Evolutionary conservation across 345 rosid genomes (phyloP).

Genomic region (Bruguiera gymnorhiza): DNA sequence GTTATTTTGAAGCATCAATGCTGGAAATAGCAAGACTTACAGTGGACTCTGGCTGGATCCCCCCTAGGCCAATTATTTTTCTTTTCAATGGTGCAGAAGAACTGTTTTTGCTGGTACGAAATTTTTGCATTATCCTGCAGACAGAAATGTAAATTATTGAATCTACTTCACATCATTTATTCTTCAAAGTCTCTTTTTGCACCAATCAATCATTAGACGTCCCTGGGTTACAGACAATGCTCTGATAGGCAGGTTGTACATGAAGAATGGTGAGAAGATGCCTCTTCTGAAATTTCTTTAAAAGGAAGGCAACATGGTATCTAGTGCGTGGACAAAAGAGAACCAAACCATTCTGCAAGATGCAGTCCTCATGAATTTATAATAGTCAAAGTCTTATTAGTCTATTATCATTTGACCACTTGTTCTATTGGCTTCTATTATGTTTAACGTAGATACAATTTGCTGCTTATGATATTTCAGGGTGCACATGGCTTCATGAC

Average conservation of each 20-base stretch:
- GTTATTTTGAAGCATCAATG: constrained; percentile 62
- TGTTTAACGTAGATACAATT: constrained; percentile 9
- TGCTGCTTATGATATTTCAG: constrained; percentile 45
- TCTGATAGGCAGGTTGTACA: no score
- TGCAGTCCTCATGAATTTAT: constrained; percentile 1
- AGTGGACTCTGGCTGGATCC: constrained; percentile 80
- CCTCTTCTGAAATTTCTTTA: no score
- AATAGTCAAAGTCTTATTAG: constrained; percentile 12
- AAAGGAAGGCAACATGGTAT: neutral
- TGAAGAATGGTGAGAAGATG: no score
- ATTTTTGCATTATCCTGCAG: neutral
- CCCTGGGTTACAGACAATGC: no score
- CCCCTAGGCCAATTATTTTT: constrained; percentile 80
- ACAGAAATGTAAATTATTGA: neutral
- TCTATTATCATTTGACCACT: constrained; percentile 5
- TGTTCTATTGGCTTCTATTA: constrained; percentile 15
- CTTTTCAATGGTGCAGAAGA: constrained; percentile 97
- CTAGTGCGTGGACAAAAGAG: neutral
- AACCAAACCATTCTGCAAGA: constrained; percentile 2
- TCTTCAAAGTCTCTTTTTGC: neutral
- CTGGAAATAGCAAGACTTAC: constrained; percentile 84
- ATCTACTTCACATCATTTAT: neutral
- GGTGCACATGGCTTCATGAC: constrained; percentile 97
- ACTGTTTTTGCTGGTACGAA: constrained; percentile 77
- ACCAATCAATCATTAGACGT: neutral